Base-by-base conservation (phyloP, 2,329 filamentous ascomycete genomes). In the Paecilomyces sp. region DNA sequence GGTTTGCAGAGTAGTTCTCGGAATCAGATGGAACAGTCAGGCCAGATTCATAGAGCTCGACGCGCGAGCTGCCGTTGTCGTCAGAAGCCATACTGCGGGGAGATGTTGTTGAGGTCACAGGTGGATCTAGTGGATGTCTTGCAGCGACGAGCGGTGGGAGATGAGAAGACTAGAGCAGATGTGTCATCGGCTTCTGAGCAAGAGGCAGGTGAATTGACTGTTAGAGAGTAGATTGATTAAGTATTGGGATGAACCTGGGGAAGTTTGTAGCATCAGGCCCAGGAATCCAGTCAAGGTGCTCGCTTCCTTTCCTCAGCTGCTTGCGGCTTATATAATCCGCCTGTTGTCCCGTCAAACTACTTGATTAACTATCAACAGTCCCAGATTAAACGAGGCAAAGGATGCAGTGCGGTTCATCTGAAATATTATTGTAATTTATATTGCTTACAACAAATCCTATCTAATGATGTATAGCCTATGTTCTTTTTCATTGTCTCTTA, bases 21-120 rank as follows among this genome's bases (percentile, higher is more conserved):
- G 77, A 79, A 63, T 80, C 77, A n/a, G 77, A 79, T 55, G 77
- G 77, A 56, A 79, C 72, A 3, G 77, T 79, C 61, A 77, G 57
- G 36, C 73, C 67, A n/a, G 75, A 77, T 62, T 77, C 75, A 62
- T 73, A 76, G 57, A 77, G 73, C 64, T 76, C 75, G 62, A 69
- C 68, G 52, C 67, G 66, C 59, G 73, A 70, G 65, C 63, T 61
- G 57, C 66, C 56, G 62, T 61, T 61, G 56, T 70, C 64, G 54
- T 74, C 68, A 56, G 72, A 71, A 57, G 73, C 67, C 71, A 74
- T 77, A 60, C 53, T 62, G 61, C 61, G 57, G 60, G 56, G 62
- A 54, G 52, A 31, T 36, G 53, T 36, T 25, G 22, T 50, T 47
- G 47, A 67, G 58, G 54, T 63, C 62, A 47, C 67, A 66, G 3